These are phyloP conservation scores for Vanrija humicola DNA, from an alignment of 1,284 basidiomycete species.

Conservation along the genomic window DNA sequence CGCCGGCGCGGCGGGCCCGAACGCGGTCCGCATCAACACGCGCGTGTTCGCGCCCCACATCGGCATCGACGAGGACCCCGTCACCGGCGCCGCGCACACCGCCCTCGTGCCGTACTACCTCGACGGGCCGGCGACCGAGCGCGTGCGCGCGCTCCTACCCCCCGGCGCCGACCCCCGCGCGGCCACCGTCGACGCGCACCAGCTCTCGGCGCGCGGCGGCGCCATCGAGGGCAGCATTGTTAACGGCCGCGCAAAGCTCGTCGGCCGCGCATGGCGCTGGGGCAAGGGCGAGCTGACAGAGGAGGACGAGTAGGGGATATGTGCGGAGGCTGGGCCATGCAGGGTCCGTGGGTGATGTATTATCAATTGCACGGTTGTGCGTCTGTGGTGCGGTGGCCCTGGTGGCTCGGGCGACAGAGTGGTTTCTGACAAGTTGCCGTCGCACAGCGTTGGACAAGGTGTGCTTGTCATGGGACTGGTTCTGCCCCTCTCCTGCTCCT, in stretches of 20 bases:
- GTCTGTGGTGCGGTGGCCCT: no score
- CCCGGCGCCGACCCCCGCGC: not conserved
- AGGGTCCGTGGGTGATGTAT: no score
- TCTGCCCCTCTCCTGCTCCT: no score
- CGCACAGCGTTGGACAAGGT: no score
- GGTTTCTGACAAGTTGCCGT: no score
- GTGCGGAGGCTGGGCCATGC: no score
- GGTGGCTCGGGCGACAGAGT: no score
- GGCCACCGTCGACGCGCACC: constrained; percentile 6
- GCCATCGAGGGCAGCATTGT: not conserved
- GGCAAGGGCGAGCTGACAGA: no score
- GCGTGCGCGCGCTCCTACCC: not conserved
- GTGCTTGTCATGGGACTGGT: no score
- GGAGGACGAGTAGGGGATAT: no score
- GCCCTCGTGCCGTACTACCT: constrained; percentile 32
- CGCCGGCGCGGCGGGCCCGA: not conserved
- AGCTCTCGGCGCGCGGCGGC: constrained; percentile 8
- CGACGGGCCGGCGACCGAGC: not conserved
- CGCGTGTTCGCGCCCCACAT: constrained; percentile 31
- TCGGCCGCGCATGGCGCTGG: constrained; percentile 13
- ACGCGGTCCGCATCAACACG: constrained; percentile 10
- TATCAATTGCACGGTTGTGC: no score
- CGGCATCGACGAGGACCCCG: constrained; percentile 39
- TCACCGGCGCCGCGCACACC: constrained; percentile 36
- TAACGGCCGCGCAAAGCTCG: constrained; percentile 9